Evolutionary conservation across 768 basidiomycete species (phyloP), one percentile per base, ranked within the genome.

Genomic region (Leucosporidium creatinivorum): DNA sequence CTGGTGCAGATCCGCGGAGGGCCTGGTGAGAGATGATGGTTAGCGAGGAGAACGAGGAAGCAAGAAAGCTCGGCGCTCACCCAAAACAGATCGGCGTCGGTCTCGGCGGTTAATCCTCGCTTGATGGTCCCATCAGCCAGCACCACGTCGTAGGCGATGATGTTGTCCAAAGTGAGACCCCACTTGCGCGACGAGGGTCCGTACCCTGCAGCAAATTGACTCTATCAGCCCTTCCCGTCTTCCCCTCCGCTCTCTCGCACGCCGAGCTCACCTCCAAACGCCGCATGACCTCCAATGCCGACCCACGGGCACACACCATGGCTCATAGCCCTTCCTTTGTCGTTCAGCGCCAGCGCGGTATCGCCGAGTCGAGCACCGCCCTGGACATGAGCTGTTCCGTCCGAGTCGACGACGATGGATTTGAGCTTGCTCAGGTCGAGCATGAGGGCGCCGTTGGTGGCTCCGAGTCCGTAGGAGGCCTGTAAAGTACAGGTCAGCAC

Each of bases 131-230:
- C 76, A 63, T 76, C 73, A 4, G 75, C 67, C 69, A 68, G 67
- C 74, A 77, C 63, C 66, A 67, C 50, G 61, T 74, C 68, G 64
- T 68, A 30, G 79, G 81, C 82, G 67, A 76, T 63, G 21, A 84
- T 79, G 0, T 77, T 79, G 72, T 86, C 85, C 6, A 84, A 73
- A 0, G 81, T 78, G 8, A 85, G 78, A 2, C 85, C 85, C 81
- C 82, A 84, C 67, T 79, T 77, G 10, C 84, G 77, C 3, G 81
- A 81, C 78, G 6, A 85, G 78, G 1, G 85, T 84, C 80, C 82
- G 84, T 65, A 79, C 18, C 82, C 84, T 18, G 17, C 62, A 36
- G 33, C 33, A 12, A 5, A 36, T 6, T 12, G 33, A 36, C 33
- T 12, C 6, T 12, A 36, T 36, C 12, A 36, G 33, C 6, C 33